Percentiles rank a stretch among this genome's conserved stretches.
Evolutionary conservation across 768 basidiomycete genomes (phyloP).

Genomic region (Suillus subluteus): DNA sequence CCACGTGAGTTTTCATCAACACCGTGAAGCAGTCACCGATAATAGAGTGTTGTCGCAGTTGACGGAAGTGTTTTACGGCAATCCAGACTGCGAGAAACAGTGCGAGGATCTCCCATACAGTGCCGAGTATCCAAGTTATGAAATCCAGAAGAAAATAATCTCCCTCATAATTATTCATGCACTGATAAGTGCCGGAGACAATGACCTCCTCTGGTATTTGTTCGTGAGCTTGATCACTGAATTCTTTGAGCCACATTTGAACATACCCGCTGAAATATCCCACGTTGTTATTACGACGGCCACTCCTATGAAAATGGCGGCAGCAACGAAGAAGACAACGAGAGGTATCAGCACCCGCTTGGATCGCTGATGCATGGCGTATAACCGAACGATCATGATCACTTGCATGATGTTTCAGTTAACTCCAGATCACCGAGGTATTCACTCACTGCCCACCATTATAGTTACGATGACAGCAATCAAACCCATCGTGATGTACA

Average conservation of each 20-base stretch:
- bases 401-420: background rate
- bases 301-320: background rate
- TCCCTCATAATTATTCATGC: background rate
- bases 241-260: background rate
- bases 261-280: background rate
- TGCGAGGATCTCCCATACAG: background rate
- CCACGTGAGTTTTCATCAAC: background rate
- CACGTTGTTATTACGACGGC: background rate
- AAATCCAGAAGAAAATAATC: background rate
- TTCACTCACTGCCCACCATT: background rate
- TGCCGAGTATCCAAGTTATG: background rate
- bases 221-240: background rate
- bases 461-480: background rate
- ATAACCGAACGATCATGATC: background rate
- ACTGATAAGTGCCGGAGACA: background rate
- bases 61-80: background rate
- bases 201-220: background rate
- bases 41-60: background rate
- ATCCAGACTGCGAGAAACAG: background rate
- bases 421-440: background rate
- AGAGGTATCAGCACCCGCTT: background rate
- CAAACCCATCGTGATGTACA: background rate
- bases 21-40: background rate
- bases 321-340: background rate
- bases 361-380: background rate